phyloP scores from a whole-genome alignment of 768 basidiomycete species.

The Phanerochaete carnosa region DNA sequence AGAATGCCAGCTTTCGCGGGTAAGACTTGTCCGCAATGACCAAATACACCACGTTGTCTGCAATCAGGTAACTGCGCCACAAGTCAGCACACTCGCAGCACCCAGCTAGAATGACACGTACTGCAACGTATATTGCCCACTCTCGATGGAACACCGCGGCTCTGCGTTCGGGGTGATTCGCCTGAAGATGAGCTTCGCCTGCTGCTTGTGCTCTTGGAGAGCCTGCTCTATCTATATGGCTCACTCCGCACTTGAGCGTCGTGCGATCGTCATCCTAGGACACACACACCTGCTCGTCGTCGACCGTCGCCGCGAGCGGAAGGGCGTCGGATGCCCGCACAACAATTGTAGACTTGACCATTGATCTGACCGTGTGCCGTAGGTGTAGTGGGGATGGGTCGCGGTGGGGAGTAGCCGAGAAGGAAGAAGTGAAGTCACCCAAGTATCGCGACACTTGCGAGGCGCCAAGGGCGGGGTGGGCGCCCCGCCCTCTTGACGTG shows the following conservation, averaged over 20 bases:
- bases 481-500: slow-evolving; percentile 11
- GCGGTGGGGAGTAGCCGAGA: neutral
- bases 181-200: slow-evolving; percentile 94
- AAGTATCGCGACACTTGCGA: neutral
- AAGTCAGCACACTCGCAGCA: neutral
- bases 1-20: slow-evolving; percentile 95
- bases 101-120: slow-evolving; percentile 38
- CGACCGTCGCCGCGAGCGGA: slow-evolving; percentile 92
- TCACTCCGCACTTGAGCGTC: neutral
- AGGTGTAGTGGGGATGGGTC: neutral
- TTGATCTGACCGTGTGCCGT: slow-evolving; percentile 26
- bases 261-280: neutral
- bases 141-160: slow-evolving; percentile 95
- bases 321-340: slow-evolving; percentile 84
- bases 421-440: neutral
- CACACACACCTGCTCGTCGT: slow-evolving; percentile 84
- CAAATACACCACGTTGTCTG: slow-evolving; percentile 91
- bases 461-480: neutral
- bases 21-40: slow-evolving; percentile 97
- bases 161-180: slow-evolving; percentile 93
- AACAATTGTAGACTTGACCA: slow-evolving; percentile 87
- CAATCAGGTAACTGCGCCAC: slow-evolving; percentile 80
- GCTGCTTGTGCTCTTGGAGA: slow-evolving; percentile 97
- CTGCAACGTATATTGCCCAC: slow-evolving; percentile 95
- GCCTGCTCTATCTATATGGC: slow-evolving; percentile 79